Evolutionary conservation across 176 grass and related monocot species (phyloP), one percentile per base, ranked within the genome.

Genomic region (Elymus sibiricus): DNA sequence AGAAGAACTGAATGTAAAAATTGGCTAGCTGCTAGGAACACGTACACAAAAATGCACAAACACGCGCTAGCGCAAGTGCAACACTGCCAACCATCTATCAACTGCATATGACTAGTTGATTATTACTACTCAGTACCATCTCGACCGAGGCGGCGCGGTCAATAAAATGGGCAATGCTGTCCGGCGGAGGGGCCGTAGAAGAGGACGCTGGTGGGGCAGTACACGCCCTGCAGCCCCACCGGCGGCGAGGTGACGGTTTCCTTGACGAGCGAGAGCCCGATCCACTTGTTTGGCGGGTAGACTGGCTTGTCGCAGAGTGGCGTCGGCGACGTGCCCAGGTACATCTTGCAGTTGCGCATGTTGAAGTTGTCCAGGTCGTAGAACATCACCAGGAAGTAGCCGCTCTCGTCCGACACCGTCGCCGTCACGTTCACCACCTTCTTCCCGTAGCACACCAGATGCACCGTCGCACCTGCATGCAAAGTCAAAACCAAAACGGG

Each of bases 301-400:
- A 79, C 6, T 22, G 89, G 59, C 80, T 67, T 87, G 89, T 73
- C 82, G 85, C 89, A 90, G 44, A n/a, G 60, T 67, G 58, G 35
- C 80, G 85, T 29, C 22, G 89, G 84, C 80, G 89, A 90, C 59
- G 89, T 83, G 1, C 69, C 75, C 80, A 90, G 66, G 80, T 80
- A 90, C 27, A 90, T 27, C 89, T 90, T 90, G 85, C 89, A 90
- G 80, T 22, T 84, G 22, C n/a, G 73, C 42, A 5, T 7, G 67
- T 24, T 83, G 89, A 90, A 90, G 75, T 84, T 84, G 13, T 3
- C 0, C 40, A 90, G 24, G 80, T 90, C 89, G 89, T 87, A 90
- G 74, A 87, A 87, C 75, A 90, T 79, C 46, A 87, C 82, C 67
- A 90, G 44, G 85, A 84, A 90, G 85, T 90, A 90, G 66, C 89